phyloP scores from a whole-genome alignment of 306 rosid genomes.

The Castanea mollissima region DNA sequence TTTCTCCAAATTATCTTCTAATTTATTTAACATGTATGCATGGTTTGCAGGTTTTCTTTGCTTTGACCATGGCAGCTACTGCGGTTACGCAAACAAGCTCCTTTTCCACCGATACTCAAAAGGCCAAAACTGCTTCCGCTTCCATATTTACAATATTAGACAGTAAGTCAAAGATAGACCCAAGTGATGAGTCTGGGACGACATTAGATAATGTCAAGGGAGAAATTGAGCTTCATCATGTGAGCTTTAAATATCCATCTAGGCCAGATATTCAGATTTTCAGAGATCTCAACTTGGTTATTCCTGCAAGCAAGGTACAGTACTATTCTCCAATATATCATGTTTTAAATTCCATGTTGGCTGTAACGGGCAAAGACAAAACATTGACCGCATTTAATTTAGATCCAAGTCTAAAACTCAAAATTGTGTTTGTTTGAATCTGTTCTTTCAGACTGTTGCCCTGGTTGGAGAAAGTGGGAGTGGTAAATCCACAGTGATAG shows the following conservation, averaged over 20 bases:
- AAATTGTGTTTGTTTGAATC: not conserved
- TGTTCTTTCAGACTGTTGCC: constrained; percentile 60
- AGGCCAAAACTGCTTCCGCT: constrained; percentile 61
- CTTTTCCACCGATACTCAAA: constrained; percentile 51
- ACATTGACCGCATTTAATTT: too few species aligned
- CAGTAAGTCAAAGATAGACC: constrained; percentile 55
- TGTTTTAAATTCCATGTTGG: not conserved
- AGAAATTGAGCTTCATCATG: constrained; percentile 56
- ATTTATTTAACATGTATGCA: not conserved
- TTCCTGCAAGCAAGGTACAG: constrained; percentile 78
- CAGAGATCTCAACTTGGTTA: constrained; percentile 61
- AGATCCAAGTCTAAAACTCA: not conserved
- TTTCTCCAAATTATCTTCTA: not conserved
- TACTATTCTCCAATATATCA: not conserved
- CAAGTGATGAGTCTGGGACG: constrained; percentile 66
- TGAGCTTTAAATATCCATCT: constrained; percentile 74
- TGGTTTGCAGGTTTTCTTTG: constrained; percentile 72
- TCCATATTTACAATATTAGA: constrained; percentile 65
- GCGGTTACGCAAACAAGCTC: constrained; percentile 69
- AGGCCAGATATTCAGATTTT: constrained; percentile 79
- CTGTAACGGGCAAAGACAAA: not conserved
- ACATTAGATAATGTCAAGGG: constrained; percentile 53
- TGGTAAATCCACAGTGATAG: constrained; percentile 85
- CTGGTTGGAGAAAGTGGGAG: constrained; percentile 97
- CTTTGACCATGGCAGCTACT: constrained; percentile 76